Evolutionary conservation across 306 rosid genomes (phyloP), one percentile per base, ranked within the genome.

Genomic region (Clitoria ternatea): DNA sequence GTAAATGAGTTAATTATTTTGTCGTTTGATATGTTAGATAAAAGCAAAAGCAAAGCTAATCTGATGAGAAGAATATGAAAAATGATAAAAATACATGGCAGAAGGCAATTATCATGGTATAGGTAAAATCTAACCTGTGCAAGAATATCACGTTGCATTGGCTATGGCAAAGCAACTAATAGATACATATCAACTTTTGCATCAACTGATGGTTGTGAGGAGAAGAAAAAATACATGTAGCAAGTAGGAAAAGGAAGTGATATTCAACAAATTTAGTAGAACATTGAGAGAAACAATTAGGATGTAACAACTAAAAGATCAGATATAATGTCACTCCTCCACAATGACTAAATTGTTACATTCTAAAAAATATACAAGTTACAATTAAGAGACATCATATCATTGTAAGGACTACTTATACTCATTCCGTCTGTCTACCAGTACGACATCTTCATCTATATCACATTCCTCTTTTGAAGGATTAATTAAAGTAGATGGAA

Each of bases 161-260:
- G 90, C 56, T 87, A 88, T 42, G 98, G 97, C 85, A 93, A 81
- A 57, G 96, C 87, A 80, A 91, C 98, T 70, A 93, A 85, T 24
- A 88, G 87, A 69, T 90, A 75, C 29, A 87, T 81, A 81, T 93
- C 97, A 80, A 90, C 84, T 75, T 84, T 86, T 13, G 77, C 89
- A 43, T 76, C 76, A 73, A 79, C 77, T 69, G 72, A 76, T 44
- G 89, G 90, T 97, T 90, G 88, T 70, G 71, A 83, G 66, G 66
- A 50, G 59, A 24, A 43, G 23, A 36, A 32, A 54, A 22, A 71
- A 67, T 2, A 82, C 36, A 40, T 33, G 39, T 45, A 56, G 10
- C 14, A n/a, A n/a, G n/a, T n/a, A n/a, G n/a, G n/a, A 26, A 63
- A 36, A 60, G 54, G 36, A 64, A 8, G 57, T 39, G 37, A 27